phyloP scores from a whole-genome alignment of 139 green algal genomes.

The Chlorella sp. region DNA sequence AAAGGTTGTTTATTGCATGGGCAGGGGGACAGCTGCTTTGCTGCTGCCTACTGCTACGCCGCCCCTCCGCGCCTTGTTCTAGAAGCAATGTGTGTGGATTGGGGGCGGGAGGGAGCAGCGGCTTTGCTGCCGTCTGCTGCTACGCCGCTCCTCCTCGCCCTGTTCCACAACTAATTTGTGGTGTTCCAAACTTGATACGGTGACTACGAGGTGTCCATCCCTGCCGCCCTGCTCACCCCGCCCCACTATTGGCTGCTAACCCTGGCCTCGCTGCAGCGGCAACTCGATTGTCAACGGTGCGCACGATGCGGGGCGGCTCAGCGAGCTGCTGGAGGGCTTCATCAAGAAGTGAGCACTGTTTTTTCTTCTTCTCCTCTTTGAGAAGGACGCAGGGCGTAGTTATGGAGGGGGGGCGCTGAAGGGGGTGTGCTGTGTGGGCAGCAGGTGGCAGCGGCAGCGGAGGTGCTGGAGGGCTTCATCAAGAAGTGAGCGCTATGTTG shows the following conservation, averaged over 20 bases:
- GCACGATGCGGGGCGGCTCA: conserved; percentile 80
- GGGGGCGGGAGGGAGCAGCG: too few species aligned
- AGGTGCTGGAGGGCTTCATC: conserved; percentile 97
- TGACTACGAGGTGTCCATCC: too few species aligned
- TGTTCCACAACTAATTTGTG: not conserved
- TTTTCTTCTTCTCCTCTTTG: not conserved
- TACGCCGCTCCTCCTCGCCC: too few species aligned
- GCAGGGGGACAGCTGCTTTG: too few species aligned
- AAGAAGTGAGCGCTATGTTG: conserved; percentile 75
- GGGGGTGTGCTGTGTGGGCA: not conserved
- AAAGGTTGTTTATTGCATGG: too few species aligned
- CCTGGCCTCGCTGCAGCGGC: conserved; percentile 39
- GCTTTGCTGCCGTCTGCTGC: too few species aligned
- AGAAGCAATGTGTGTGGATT: too few species aligned
- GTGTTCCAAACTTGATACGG: too few species aligned
- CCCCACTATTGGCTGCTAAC: too few species aligned
- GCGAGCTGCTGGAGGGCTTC: conserved; percentile 93
- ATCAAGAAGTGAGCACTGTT: conserved; percentile 87
- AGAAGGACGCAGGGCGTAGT: not conserved
- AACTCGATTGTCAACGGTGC: conserved; percentile 97
- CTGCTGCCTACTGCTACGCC: too few species aligned
- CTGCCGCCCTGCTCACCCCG: not conserved
- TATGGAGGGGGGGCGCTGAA: not conserved
- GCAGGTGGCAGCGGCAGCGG: too few species aligned
- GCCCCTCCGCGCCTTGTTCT: not conserved